Evolutionary conservation across 2,329 filamentous ascomycete species (phyloP), one percentile per base, ranked within the genome.

Genomic region (Aquanectria penicillioides): DNA sequence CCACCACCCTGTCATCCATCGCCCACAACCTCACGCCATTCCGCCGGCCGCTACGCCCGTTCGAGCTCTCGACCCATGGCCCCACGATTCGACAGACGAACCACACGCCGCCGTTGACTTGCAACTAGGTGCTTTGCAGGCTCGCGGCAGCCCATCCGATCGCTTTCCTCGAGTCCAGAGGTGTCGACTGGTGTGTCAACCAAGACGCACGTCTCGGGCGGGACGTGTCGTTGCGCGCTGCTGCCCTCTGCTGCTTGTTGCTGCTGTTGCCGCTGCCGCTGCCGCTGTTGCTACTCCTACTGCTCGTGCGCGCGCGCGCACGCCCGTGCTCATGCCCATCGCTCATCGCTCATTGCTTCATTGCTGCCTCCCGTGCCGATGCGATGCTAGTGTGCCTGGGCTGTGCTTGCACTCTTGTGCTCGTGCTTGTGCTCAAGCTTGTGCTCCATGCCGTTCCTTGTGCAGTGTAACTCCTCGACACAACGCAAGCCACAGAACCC

Each of bases 31-130:
- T 70, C 68, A 70, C 67, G 68, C 68, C 68, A 70, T 69, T 68
- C 66, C 64, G 59, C 64, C 64, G 62, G 65, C 59, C 64, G 53
- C 68, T 69, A 70, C 67, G 62, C 68, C 68, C 59, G 58, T 70
- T 69, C 51, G 51, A 59, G 65, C 60, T 61, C 64, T 68, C 61
- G 59, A 58, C 61, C 61, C 67, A 69, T 62, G 67, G 65, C 61
- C 61, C 67, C 65, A 68, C 62, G 64, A 60, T 62, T 64, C 41
- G 63, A 57, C 47, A 57, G 38, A 65, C 61, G 46, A 66, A 68
- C 67, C 62, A 68, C 61, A 56, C 34, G 29, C 43, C 41, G 38
- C 57, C 43, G 33, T 43, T 25, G 49, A 26, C 37, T 37, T 53
- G 29, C 40, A 53, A 65, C 52, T 57, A 46, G 59, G 59, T 55